Evolutionary conservation across 192 early-diverging fungal species (phyloP).

Genomic region (Coemansia nantahalensis): DNA sequence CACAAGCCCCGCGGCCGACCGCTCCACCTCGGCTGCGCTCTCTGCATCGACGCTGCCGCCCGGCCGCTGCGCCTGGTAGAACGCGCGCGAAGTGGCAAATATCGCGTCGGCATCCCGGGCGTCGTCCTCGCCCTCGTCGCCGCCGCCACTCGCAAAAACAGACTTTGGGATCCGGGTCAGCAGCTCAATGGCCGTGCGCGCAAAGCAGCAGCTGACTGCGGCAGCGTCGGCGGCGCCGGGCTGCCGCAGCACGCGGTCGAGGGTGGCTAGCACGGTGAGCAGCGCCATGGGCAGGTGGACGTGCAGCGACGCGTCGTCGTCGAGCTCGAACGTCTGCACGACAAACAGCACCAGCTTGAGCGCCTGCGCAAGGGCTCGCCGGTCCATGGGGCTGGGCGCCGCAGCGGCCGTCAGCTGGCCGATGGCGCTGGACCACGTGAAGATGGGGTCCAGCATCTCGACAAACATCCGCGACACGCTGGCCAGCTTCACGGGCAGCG

Average conservation of each 20-base stretch:
- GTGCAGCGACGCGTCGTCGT: conserved; percentile 78
- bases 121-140: not conserved
- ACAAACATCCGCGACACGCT: conserved; percentile 88
- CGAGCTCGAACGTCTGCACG: conserved; percentile 69
- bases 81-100: conserved; percentile 23
- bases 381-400: not conserved
- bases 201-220: conserved; percentile 24
- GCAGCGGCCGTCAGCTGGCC: conserved; percentile 48
- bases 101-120: conserved; percentile 3
- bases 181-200: conserved; percentile 44
- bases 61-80: conserved; percentile 23
- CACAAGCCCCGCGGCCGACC: conserved; percentile 21
- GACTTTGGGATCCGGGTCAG: conserved; percentile 43
- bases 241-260: conserved; percentile 18
- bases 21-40: conserved; percentile 10
- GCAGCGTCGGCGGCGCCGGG: not conserved
- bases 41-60: not conserved
- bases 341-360: conserved; percentile 69
- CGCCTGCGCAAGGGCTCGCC: conserved; percentile 15
- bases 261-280: conserved; percentile 51
- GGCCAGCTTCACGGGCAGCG: conserved; percentile 56
- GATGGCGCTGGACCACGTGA: conserved; percentile 77
- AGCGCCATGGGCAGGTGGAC: conserved; percentile 81
- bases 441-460: conserved; percentile 82
- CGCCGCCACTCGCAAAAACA: conserved; percentile 12